Base-by-base conservation (phyloP, 2,329 filamentous ascomycete genomes). In the Fusarium pseudograminearum region DNA sequence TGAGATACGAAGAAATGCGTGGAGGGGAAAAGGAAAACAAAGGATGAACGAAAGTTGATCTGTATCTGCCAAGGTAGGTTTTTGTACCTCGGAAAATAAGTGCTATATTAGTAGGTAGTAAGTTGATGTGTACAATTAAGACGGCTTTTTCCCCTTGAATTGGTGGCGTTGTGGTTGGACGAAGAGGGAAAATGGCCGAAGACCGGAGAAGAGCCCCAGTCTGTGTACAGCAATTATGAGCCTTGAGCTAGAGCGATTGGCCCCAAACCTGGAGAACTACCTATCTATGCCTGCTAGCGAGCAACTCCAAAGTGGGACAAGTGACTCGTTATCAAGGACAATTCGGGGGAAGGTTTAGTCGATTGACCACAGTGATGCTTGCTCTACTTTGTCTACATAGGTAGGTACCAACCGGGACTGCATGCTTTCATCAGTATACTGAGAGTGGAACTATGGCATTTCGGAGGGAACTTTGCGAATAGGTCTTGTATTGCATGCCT, bases 91-190 rank as follows among this genome's bases (percentile, higher is more conserved):
- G 28, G 47, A 51, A 26, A 42, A 40, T 38, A 51, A 45, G 22
- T 57, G 14, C 44, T 26, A 34, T 34, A 41, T 48, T 34, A 47
- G 51, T 44, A 44, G 40, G 34, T n/a, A 38, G 6, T 40, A 20
- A 7, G 36, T 40, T 20, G n/a, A 28, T 44, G 41, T 44, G 46
- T 22, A 36, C 38, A 60, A 52, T 10, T n/a, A 52, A 57, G 47
- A 51, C 22, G 42, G n/a, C 58, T 57, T 70, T 69, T 63, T 63
- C 52, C 33, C 47, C 52, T 65, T 33, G 53, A 61, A 57, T 55
- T 48, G 64, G 63, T 61, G 44, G 45, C 53, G 68, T 57, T 61
- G 68, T 54, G 59, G 68, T 69, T 61, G 30, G 53, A 63, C 58
- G 34, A 51, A 42, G 44, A 44, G 47, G 7, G 12, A 61, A 65